Evolutionary conservation across 495 filamentous ascomycete genomes (phyloP).

Genomic region (Penicillium argentinense): DNA sequence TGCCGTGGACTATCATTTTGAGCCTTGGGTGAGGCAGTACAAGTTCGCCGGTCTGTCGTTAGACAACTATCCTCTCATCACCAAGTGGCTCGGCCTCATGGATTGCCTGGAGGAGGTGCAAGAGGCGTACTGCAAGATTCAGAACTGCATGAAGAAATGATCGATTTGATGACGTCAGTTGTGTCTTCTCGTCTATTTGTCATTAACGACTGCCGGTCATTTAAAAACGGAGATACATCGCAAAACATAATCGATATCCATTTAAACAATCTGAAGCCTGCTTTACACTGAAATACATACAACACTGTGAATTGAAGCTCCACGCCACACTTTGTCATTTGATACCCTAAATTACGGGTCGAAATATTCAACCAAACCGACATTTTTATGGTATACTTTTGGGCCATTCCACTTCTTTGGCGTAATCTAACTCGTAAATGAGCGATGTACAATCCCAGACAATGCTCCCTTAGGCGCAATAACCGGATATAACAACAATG

Average conservation of each 20-base stretch:
- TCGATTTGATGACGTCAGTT: too few relatives aligned
- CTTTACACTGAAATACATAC: too few relatives aligned
- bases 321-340: too few relatives aligned
- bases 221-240: background rate
- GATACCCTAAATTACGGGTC: too few relatives aligned
- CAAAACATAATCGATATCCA: too few relatives aligned
- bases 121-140: conserved; percentile 28
- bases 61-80: conserved; percentile 36
- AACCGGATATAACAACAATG: conserved; percentile 8
- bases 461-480: conserved; percentile 6
- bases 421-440: background rate
- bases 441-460: conserved; percentile 2
- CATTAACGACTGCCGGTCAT: too few relatives aligned
- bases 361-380: too few relatives aligned
- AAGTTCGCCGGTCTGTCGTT: conserved; percentile 41
- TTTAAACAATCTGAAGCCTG: too few relatives aligned
- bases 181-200: too few relatives aligned
- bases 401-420: background rate
- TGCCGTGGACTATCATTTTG: conserved; percentile 45
- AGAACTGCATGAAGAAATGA: conserved; percentile 1
- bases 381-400: too few relatives aligned
- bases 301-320: too few relatives aligned
- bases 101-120: conserved; percentile 26
- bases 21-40: conserved; percentile 44
- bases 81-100: conserved; percentile 28